Conservation (phyloP, 179 eudicot genomes). For the Nepenthes alata region DNA sequence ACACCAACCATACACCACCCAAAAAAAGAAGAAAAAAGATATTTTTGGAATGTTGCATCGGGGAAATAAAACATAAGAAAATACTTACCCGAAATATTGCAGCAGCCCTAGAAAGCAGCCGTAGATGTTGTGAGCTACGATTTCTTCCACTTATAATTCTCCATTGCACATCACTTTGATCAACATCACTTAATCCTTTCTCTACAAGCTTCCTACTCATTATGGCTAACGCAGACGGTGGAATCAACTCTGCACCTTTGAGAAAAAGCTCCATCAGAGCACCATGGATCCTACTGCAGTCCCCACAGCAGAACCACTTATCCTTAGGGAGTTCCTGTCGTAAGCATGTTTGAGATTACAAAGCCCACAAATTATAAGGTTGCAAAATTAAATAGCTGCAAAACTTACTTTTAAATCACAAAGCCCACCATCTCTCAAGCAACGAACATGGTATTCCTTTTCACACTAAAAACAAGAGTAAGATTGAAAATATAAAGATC, state of each 20-base stretch:
- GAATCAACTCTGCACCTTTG: slow-evolving; percentile 40
- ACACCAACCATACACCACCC: not conserved
- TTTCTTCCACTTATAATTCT: slow-evolving; percentile 69
- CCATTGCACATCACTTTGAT: slow-evolving; percentile 53
- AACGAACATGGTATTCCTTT: slow-evolving; percentile 92
- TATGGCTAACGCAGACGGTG: slow-evolving; percentile 29
- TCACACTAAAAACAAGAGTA: slow-evolving; percentile 49
- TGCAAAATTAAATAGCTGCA: not conserved
- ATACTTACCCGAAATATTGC: slow-evolving; percentile 74
- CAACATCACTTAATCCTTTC: slow-evolving; percentile 30
- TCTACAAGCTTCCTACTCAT: slow-evolving; percentile 33
- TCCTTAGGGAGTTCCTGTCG: slow-evolving; percentile 71
- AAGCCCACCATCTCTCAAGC: slow-evolving; percentile 58
- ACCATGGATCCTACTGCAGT: slow-evolving; percentile 52
- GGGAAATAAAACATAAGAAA: not conserved
- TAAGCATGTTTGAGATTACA: slow-evolving; percentile 2
- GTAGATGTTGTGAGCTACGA: slow-evolving; percentile 52
- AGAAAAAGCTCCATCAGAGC: slow-evolving; percentile 37
- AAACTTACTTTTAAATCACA: slow-evolving; percentile 72
- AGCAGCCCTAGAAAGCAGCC: slow-evolving; percentile 61
- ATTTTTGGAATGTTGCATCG: not conserved
- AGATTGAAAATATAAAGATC: not conserved
- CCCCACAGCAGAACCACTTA: slow-evolving; percentile 83
- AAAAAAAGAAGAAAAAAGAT: not conserved
- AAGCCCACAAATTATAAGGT: not conserved